Percentiles rank a stretch among this genome's conserved stretches.
These are phyloP conservation scores for Oidium heveae DNA, from an alignment of 2,329 filamentous ascomycete genomes.

Conservation along the genomic window DNA sequence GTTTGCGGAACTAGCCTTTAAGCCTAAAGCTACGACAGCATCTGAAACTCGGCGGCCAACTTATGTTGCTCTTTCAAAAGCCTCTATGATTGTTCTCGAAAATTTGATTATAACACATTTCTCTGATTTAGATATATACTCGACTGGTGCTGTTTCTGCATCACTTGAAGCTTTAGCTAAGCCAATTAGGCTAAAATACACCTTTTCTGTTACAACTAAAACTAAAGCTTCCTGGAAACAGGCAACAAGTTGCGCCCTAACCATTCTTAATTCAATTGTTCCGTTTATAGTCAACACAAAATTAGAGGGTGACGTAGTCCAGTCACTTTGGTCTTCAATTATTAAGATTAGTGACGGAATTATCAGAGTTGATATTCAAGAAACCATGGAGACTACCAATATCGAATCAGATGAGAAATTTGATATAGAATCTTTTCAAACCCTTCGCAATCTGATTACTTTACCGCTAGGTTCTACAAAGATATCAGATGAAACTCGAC, in stretches of 20 bases:
- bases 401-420: constrained; percentile 50
- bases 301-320: constrained; percentile 21
- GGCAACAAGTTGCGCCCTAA: constrained; percentile 45
- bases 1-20: constrained; percentile 45
- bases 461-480: constrained; percentile 40
- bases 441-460: constrained; percentile 46
- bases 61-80: constrained; percentile 73
- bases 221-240: constrained; percentile 52
- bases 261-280: constrained; percentile 40
- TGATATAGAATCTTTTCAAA: constrained; percentile 50
- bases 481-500: constrained; percentile 41
- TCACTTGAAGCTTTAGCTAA: constrained; percentile 41
- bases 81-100: constrained; percentile 46
- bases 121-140: constrained; percentile 40
- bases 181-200: constrained; percentile 59
- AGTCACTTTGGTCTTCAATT: constrained; percentile 45
- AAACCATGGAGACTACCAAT: constrained; percentile 18
- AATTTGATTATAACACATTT: constrained; percentile 32
- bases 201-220: constrained; percentile 46
- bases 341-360: constrained; percentile 43
- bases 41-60: constrained; percentile 32
- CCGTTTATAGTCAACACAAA: constrained; percentile 27
- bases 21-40: constrained; percentile 14
- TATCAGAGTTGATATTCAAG: constrained; percentile 33
- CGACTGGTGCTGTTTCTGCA: constrained; percentile 36